phyloP scores from a whole-genome alignment of 2,329 filamentous ascomycete genomes.

The Colletotrichum gigasporum region DNA sequence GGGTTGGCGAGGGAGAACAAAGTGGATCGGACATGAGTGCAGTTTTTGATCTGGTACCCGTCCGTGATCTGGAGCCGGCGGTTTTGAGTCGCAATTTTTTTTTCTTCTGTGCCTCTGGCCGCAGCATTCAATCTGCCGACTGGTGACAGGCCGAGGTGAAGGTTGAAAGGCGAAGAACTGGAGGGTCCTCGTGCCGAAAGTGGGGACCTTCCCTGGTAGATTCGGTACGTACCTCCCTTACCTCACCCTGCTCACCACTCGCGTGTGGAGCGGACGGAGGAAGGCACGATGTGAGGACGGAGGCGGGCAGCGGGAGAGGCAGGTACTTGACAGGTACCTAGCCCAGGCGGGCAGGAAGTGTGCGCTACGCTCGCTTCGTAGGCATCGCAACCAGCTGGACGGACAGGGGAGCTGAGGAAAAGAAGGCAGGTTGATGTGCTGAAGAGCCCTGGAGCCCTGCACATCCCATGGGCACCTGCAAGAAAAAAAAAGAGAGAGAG shows the following conservation, averaged over 20 bases:
- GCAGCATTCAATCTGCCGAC: constrained; percentile 11
- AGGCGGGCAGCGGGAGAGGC: background rate
- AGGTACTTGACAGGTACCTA: background rate
- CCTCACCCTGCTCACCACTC: constrained; percentile 3
- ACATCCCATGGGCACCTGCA: background rate
- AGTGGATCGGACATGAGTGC: constrained; percentile 6
- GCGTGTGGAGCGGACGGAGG: background rate
- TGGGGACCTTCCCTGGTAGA: constrained; percentile 21
- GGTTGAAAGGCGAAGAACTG: constrained; percentile 9
- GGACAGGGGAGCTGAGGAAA: background rate
- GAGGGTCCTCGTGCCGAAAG: constrained; percentile 18
- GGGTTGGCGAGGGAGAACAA: constrained; percentile 6
- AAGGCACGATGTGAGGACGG: background rate
- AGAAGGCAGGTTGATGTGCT: constrained; percentile 12
- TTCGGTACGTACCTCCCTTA: constrained; percentile 11
- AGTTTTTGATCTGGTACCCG: background rate
- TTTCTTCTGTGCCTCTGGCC: background rate
- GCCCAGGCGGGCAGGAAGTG: background rate
- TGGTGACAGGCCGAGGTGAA: constrained; percentile 28
- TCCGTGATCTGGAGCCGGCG: background rate
- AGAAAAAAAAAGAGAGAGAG: background rate
- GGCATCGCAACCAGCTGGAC: background rate
- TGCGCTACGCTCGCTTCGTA: background rate
- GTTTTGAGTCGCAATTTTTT: background rate
- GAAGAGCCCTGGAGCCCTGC: constrained; percentile 11